A percentile compares a stretch with the other conserved stretches of the same genome.
These are phyloP conservation scores for Sabuloglossum arenarium DNA, from an alignment of 495 filamentous ascomycete species.

Conservation along the genomic window DNA sequence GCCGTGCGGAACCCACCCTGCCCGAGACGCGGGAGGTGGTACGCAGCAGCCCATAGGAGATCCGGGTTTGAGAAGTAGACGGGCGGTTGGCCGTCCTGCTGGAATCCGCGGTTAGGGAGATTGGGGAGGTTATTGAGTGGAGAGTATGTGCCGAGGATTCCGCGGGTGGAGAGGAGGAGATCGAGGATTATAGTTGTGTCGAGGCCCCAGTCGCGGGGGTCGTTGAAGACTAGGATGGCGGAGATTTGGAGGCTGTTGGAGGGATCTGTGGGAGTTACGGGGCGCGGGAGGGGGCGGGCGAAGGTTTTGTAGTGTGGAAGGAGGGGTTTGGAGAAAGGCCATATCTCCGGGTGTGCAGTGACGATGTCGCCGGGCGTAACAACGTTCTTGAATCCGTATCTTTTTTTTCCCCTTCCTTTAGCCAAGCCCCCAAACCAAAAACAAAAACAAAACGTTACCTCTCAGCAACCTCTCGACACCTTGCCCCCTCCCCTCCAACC, in stretches of 20 bases:
- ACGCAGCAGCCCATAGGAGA: slow-evolving; percentile 64
- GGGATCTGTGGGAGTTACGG: slow-evolving; percentile 18
- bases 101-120: slow-evolving; percentile 53
- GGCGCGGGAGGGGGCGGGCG: slow-evolving; percentile 37
- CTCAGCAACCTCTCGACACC: slow-evolving; percentile 56
- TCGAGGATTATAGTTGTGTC: slow-evolving; percentile 68
- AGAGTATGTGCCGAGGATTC: slow-evolving; percentile 59
- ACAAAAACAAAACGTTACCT: slow-evolving; percentile 12
- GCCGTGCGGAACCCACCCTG: slow-evolving; percentile 82
- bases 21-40: slow-evolving; percentile 73
- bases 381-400: slow-evolving; percentile 72
- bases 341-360: slow-evolving; percentile 46
- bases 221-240: slow-evolving; percentile 76
- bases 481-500: slow-evolving; percentile 57
- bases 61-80: slow-evolving; percentile 85
- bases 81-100: slow-evolving; percentile 55
- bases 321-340: slow-evolving; percentile 55
- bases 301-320: slow-evolving; percentile 35
- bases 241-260: slow-evolving; percentile 43
- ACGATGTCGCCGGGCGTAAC: slow-evolving; percentile 73
- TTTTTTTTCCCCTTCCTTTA: slow-evolving; percentile 9
- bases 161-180: slow-evolving; percentile 49
- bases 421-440: neutral
- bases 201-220: slow-evolving; percentile 86
- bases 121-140: slow-evolving; percentile 28